A percentile compares a stretch with the other conserved stretches of the same genome.
phyloP scores from a whole-genome alignment of 2,329 filamentous ascomycete genomes.

The Penicillium sp. region DNA sequence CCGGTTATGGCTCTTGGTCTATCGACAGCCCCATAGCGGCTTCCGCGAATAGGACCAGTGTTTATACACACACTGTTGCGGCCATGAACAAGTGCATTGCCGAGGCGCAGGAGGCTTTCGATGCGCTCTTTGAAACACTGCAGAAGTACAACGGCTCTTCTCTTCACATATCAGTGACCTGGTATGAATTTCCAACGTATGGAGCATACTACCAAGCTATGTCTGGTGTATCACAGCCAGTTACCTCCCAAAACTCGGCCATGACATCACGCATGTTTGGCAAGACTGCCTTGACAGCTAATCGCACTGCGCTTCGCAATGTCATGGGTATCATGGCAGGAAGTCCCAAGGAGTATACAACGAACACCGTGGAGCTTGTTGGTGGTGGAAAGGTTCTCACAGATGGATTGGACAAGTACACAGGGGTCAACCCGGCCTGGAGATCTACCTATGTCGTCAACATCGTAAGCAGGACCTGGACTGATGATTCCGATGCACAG shows the following conservation, averaged over 20 bases:
- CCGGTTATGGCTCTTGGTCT: slow-evolving; percentile 10
- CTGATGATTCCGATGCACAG: slow-evolving; percentile 14
- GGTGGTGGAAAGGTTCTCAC: slow-evolving; percentile 35
- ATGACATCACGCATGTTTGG: neutral
- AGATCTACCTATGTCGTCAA: slow-evolving; percentile 41
- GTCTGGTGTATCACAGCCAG: neutral
- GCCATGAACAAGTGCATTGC: slow-evolving; percentile 11
- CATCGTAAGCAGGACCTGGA: slow-evolving; percentile 26
- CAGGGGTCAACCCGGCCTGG: slow-evolving; percentile 53
- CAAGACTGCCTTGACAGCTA: neutral
- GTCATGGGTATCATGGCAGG: neutral
- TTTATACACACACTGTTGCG: slow-evolving; percentile 18
- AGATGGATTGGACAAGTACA: slow-evolving; percentile 33
- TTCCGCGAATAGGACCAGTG: neutral
- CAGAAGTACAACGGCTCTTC: neutral
- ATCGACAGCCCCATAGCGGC: neutral
- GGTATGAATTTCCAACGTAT: neutral
- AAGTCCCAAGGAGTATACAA: neutral
- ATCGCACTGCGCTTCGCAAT: neutral
- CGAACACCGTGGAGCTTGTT: neutral
- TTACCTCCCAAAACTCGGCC: neutral
- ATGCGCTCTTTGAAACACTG: neutral
- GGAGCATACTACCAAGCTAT: neutral
- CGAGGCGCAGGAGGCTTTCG: neutral
- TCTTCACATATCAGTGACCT: neutral